Conservation (phyloP, 129 eudicot genomes). For the Chrysanthemum makinoi region DNA sequence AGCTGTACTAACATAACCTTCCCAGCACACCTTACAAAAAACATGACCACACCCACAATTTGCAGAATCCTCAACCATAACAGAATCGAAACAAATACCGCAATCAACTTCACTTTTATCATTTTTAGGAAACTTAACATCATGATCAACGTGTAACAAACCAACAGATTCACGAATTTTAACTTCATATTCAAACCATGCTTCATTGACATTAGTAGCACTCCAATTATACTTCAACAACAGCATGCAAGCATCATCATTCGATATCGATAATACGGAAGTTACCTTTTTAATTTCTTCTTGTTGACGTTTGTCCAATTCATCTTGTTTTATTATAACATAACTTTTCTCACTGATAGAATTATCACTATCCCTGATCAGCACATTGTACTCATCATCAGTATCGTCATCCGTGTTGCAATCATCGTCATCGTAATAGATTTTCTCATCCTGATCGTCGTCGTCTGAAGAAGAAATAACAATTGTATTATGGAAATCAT, state of each 20-base stretch:
- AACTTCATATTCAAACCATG: slow-evolving; percentile 48
- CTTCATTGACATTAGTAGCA: slow-evolving; percentile 32
- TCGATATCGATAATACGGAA: slow-evolving; percentile 18
- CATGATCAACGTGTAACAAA: slow-evolving; percentile 19
- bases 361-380: slow-evolving; percentile 6
- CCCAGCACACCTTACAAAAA: slow-evolving; percentile 36
- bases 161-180: slow-evolving; percentile 35
- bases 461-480: too few relatives aligned
- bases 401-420: slow-evolving; percentile 3
- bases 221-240: slow-evolving; percentile 29
- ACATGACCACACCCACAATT: slow-evolving; percentile 31
- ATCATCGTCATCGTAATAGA: slow-evolving; percentile 6
- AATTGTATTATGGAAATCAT: too few relatives aligned
- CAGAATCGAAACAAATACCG: slow-evolving; percentile 38
- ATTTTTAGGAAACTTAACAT: slow-evolving; percentile 1
- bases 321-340: slow-evolving; percentile 18
- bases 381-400: slow-evolving; percentile 19
- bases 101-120: slow-evolving; percentile 11
- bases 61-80: not conserved
- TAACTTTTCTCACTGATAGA: slow-evolving; percentile 6
- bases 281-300: slow-evolving; percentile 18
- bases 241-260: slow-evolving; percentile 18
- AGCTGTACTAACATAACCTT: slow-evolving; percentile 29
- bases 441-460: too few relatives aligned
- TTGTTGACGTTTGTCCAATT: slow-evolving; percentile 18